phyloP scores from a whole-genome alignment of 2,329 filamentous ascomycete genomes.

The Colletotrichum tofieldiae region DNA sequence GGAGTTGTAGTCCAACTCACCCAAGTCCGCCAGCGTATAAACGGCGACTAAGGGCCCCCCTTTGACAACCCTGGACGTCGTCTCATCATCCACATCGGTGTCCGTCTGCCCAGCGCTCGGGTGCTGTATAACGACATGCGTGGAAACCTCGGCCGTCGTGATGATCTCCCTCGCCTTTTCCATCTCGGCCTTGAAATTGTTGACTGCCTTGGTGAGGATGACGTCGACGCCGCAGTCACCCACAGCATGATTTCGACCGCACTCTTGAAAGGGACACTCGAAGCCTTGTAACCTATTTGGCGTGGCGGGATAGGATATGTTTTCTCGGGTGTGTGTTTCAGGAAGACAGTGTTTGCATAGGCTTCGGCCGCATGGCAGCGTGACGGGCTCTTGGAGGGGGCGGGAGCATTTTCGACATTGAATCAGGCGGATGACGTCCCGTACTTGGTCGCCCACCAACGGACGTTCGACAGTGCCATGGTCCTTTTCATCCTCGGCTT shows the following conservation, averaged over 20 bases:
- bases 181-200: conserved; percentile 71
- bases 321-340: conserved; percentile 71
- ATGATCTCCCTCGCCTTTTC: conserved; percentile 53
- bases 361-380: conserved; percentile 85
- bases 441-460: conserved; percentile 64
- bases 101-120: conserved; percentile 42
- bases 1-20: conserved; percentile 69
- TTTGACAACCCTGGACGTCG: conserved; percentile 56
- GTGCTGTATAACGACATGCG: conserved; percentile 51
- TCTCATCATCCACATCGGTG: conserved; percentile 55
- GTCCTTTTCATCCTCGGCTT: conserved; percentile 43
- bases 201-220: conserved; percentile 79
- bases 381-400: conserved; percentile 78
- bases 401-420: conserved; percentile 84
- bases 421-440: conserved; percentile 79
- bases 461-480: conserved; percentile 41
- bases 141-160: conserved; percentile 56
- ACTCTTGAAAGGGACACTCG: conserved; percentile 79
- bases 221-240: conserved; percentile 86
- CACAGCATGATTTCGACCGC: conserved; percentile 79
- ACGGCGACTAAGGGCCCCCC: conserved; percentile 77
- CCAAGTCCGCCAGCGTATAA: conserved; percentile 76
- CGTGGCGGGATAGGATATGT: conserved; percentile 84
- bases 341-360: conserved; percentile 85
- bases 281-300: conserved; percentile 79